A percentile compares a stretch with the other conserved stretches of the same genome.
Evolutionary conservation across 179 eudicot species (phyloP).

Genomic region (Vitellaria paradoxa): DNA sequence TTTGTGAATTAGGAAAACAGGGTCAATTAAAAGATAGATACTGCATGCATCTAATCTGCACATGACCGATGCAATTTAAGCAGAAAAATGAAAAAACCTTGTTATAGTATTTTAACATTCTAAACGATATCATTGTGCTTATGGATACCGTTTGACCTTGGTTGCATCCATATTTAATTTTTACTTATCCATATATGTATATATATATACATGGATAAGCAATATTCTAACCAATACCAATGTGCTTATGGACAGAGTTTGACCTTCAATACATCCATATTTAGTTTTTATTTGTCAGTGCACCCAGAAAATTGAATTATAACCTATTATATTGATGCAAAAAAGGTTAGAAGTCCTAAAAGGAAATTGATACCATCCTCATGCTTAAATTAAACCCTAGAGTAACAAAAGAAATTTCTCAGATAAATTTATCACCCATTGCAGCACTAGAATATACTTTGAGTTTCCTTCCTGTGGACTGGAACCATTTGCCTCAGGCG

Average conservation of each 20-base stretch:
- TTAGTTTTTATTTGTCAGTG: conserved; percentile 2
- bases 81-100: background rate
- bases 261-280: background rate
- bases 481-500: conserved; percentile 53
- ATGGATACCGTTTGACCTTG: too few species aligned
- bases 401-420: conserved; percentile 2
- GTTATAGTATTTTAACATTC: background rate
- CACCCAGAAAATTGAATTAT: background rate
- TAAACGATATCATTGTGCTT: too few species aligned
- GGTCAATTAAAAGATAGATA: background rate
- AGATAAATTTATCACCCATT: background rate
- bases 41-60: background rate
- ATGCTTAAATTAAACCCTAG: background rate
- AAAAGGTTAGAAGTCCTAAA: background rate
- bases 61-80: background rate
- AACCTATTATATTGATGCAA: background rate
- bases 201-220: too few species aligned
- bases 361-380: background rate
- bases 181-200: too few species aligned
- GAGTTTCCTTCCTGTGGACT: conserved; percentile 55
- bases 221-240: background rate
- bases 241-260: background rate
- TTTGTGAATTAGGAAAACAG: background rate
- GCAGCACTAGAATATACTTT: conserved; percentile 47
- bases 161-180: too few species aligned